These are phyloP conservation scores for Penicillium steckii DNA, from an alignment of 495 filamentous ascomycete genomes.

Conservation along the genomic window DNA sequence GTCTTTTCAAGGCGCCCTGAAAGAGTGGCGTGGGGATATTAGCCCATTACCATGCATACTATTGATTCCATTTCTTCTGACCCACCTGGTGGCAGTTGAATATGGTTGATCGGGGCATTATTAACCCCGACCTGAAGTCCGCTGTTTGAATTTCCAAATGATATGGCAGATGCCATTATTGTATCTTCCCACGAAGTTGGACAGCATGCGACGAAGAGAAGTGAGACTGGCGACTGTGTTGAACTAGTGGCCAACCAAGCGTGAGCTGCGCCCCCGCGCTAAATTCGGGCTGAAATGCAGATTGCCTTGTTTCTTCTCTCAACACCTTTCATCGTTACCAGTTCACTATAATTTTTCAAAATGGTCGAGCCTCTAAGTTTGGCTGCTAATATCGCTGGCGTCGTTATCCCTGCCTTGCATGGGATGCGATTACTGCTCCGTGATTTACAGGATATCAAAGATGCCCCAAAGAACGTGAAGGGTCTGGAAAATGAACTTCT, in stretches of 20 bases:
- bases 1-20: constrained; percentile 6
- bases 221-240: too few species aligned
- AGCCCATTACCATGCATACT: background rate
- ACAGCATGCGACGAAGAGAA: background rate
- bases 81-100: constrained; percentile 2
- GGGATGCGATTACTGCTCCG: constrained; percentile 31
- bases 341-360: background rate
- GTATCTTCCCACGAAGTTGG: background rate
- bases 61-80: background rate
- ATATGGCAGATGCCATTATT: constrained; percentile 1
- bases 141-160: background rate
- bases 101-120: constrained; percentile 1
- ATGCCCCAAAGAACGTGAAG: constrained; percentile 34
- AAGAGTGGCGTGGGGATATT: background rate
- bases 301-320: background rate
- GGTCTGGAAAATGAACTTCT: constrained; percentile 29
- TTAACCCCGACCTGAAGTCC: constrained; percentile 2
- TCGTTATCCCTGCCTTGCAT: constrained; percentile 37
- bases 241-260: background rate
- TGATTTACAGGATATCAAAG: constrained; percentile 38
- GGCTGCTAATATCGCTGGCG: constrained; percentile 32
- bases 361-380: constrained; percentile 40
- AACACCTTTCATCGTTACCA: background rate
- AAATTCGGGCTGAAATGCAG: background rate
- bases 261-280: background rate